Conservation (phyloP, 345 rosid species). For the Citrus cavaleriei region DNA sequence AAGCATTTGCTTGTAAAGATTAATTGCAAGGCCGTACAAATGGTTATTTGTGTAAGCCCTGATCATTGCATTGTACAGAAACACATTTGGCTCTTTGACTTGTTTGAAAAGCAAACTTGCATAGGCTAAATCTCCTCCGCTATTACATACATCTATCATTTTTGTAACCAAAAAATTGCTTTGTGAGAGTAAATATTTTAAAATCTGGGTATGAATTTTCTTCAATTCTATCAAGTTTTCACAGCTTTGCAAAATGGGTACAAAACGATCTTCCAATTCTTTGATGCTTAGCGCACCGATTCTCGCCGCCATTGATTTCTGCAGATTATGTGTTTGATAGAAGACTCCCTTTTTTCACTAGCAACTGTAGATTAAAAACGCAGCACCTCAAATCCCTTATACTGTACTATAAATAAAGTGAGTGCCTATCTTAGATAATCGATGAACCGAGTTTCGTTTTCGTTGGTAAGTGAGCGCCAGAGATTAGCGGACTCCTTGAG, state of each 20-base stretch:
- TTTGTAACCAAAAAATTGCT: constrained; percentile 51
- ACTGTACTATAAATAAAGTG: not conserved
- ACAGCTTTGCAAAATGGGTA: constrained; percentile 38
- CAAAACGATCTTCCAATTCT: constrained; percentile 40
- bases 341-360: not conserved
- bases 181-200: constrained; percentile 39
- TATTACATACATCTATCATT: constrained; percentile 48
- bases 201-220: constrained; percentile 37
- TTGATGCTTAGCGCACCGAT: constrained; percentile 19
- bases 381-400: not conserved
- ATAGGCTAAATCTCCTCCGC: constrained; percentile 34
- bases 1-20: constrained; percentile 37
- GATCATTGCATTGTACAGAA: constrained; percentile 50
- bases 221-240: constrained; percentile 28
- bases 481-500: constrained; percentile 45
- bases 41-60: constrained; percentile 42
- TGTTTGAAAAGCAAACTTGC: constrained; percentile 39
- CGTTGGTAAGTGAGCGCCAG: constrained; percentile 36
- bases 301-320: constrained; percentile 13
- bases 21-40: constrained; percentile 22
- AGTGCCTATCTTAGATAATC: not conserved
- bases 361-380: not conserved
- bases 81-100: constrained; percentile 40
- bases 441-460: constrained; percentile 21
- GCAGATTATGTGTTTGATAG: not conserved